Percentiles rank a stretch among this genome's conserved stretches.
phyloP scores from a whole-genome alignment of 805 yeast species.

The Wickerhamiella spandovensis region DNA sequence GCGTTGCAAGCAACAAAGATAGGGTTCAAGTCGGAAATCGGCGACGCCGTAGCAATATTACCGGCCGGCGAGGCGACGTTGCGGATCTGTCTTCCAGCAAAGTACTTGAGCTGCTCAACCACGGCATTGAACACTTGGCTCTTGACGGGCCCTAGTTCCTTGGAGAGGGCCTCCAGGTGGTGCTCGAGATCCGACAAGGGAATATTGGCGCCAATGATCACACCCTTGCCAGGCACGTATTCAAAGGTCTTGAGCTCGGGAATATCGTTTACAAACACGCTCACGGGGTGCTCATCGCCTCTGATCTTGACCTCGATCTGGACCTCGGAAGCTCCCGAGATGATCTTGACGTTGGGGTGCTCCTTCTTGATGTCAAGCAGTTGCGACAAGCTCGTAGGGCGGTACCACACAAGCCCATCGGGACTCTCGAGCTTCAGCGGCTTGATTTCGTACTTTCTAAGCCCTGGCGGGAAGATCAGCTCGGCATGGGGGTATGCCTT shows the following conservation, averaged over 20 bases:
- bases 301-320: constrained; percentile 36
- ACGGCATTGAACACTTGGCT: constrained; percentile 30
- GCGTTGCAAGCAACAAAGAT: constrained; percentile 33
- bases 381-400: constrained; percentile 31
- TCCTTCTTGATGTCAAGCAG: constrained; percentile 24
- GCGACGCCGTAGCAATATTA: constrained; percentile 37
- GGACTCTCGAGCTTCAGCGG: constrained; percentile 25
- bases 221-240: constrained; percentile 29
- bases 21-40: constrained; percentile 37
- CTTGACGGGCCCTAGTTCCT: constrained; percentile 14
- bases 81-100: constrained; percentile 38
- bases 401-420: constrained; percentile 31
- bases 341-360: constrained; percentile 29
- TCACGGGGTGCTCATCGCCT: constrained; percentile 29
- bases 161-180: constrained; percentile 23
- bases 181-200: constrained; percentile 30
- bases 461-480: constrained; percentile 29
- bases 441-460: constrained; percentile 23
- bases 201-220: constrained; percentile 32
- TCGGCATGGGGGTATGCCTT: constrained; percentile 30
- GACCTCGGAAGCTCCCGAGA: constrained; percentile 37
- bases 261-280: constrained; percentile 32
- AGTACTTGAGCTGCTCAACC: constrained; percentile 31
- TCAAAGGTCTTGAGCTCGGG: constrained; percentile 27
- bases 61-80: constrained; percentile 40